A percentile compares a stretch with the other conserved stretches of the same genome.
These are phyloP conservation scores for Eucalyptus cloeziana DNA, from an alignment of 345 rosid genomes.

Conservation along the genomic window DNA sequence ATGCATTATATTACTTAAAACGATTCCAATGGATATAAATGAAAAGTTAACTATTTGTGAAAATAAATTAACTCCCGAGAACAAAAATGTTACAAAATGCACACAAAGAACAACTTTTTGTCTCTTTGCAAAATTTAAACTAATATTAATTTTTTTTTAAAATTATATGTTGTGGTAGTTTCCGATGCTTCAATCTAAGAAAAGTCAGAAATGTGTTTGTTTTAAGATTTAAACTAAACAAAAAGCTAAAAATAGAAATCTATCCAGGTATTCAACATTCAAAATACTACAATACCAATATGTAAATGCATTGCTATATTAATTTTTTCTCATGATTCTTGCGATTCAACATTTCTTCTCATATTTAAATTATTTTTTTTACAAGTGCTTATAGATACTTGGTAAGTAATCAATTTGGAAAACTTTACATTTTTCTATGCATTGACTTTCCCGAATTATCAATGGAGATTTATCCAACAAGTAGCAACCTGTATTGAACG, in stretches of 20 bases:
- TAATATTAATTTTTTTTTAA: no score
- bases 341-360: background rate
- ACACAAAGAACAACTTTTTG: no score
- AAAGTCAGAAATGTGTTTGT: background rate
- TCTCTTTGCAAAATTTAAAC: background rate
- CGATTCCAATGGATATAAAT: no score
- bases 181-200: background rate
- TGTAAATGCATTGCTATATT: background rate
- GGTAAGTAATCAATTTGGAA: background rate
- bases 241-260: background rate
- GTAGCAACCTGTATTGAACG: background rate
- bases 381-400: background rate
- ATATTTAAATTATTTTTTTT: background rate
- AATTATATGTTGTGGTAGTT: background rate
- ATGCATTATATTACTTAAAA: no score
- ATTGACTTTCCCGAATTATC: background rate
- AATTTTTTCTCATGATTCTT: background rate
- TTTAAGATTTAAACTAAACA: background rate
- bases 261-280: background rate
- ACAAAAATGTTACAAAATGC: no score
- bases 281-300: background rate
- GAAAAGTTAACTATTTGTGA: no score
- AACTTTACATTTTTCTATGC: background rate
- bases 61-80: accelerated
- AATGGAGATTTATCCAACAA: background rate